These are phyloP conservation scores for Capronia americana DNA, from an alignment of 2,329 filamentous ascomycete species.

Conservation along the genomic window DNA sequence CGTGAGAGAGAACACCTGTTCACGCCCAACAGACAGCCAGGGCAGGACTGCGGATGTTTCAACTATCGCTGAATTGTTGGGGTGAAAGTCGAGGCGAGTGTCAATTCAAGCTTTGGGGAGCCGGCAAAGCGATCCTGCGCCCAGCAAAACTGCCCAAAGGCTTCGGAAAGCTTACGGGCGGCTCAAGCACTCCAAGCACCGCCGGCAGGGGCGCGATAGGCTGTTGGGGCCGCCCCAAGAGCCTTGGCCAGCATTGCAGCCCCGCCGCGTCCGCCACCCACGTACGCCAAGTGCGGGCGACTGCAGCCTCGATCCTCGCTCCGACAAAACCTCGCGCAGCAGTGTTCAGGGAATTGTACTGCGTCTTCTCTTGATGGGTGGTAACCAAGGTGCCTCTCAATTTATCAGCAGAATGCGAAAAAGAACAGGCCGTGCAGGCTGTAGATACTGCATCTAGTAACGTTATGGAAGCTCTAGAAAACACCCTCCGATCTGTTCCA, in stretches of 20 bases:
- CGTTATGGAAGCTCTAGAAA: conserved; percentile 13
- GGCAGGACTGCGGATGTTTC: conserved; percentile 15
- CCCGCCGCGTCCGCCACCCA: conserved; percentile 3
- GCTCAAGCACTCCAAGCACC: conserved; percentile 11
- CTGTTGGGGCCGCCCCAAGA: background rate
- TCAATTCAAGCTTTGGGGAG: conserved; percentile 1
- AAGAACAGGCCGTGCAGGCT: conserved; percentile 1
- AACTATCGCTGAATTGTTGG: conserved; percentile 16
- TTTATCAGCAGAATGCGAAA: background rate
- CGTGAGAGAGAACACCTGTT: conserved; percentile 25
- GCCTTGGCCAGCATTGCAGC: background rate
- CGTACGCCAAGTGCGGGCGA: conserved; percentile 3
- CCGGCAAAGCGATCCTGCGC: conserved; percentile 2
- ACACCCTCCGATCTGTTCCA: conserved; percentile 15
- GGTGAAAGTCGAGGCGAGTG: background rate
- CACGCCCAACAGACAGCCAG: conserved; percentile 12
- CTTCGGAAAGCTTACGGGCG: conserved; percentile 8
- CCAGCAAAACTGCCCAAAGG: conserved; percentile 3
- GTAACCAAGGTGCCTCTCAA: background rate
- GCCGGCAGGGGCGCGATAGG: background rate
- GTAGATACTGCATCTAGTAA: conserved; percentile 11
- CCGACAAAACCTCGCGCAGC: background rate
- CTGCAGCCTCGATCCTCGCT: background rate
- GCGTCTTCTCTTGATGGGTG: background rate
- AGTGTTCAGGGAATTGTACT: background rate